Conservation (phyloP, 2,329 filamentous ascomycete species). For the Ophiocordyceps camponoti-rufipedis region DNA sequence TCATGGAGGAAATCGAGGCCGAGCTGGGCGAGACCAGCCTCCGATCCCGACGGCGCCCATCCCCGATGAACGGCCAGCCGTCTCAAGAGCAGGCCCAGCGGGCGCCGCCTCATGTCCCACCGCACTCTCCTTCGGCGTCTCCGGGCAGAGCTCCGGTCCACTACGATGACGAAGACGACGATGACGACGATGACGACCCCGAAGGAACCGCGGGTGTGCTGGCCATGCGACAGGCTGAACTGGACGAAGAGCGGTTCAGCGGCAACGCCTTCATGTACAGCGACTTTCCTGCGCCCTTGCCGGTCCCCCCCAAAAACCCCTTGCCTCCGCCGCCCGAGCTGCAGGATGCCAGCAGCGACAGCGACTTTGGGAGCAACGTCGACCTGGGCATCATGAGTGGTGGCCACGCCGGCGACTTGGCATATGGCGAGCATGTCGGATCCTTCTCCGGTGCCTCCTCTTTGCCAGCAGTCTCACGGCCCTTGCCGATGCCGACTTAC, state of each 20-base stretch:
- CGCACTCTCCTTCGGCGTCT: not conserved
- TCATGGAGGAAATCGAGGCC: conserved; percentile 40
- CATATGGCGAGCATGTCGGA: conserved; percentile 29
- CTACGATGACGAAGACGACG: conserved; percentile 15
- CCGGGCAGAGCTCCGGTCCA: conserved; percentile 19
- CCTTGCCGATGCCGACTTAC: conserved; percentile 27
- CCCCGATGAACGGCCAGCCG: conserved; percentile 26
- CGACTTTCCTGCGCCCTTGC: not conserved
- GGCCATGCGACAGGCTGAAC: conserved; percentile 69
- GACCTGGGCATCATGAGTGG: conserved; percentile 62
- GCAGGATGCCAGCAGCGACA: conserved; percentile 40
- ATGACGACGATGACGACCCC: conserved; percentile 61
- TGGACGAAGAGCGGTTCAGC: conserved; percentile 43
- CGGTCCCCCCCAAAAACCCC: conserved; percentile 9
- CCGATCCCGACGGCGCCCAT: conserved; percentile 16
- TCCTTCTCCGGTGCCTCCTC: conserved; percentile 19
- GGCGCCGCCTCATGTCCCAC: conserved; percentile 12
- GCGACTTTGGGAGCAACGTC: conserved; percentile 45
- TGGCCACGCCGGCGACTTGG: conserved; percentile 38
- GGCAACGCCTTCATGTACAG: conserved; percentile 12
- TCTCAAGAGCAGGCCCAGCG: conserved; percentile 26
- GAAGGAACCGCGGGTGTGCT: conserved; percentile 72
- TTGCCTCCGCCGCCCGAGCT: conserved; percentile 32
- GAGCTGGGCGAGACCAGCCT: conserved; percentile 22
- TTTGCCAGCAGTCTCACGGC: conserved; percentile 25